Conservation (phyloP, 805 yeast genomes). For the Pichia scutulata region DNA sequence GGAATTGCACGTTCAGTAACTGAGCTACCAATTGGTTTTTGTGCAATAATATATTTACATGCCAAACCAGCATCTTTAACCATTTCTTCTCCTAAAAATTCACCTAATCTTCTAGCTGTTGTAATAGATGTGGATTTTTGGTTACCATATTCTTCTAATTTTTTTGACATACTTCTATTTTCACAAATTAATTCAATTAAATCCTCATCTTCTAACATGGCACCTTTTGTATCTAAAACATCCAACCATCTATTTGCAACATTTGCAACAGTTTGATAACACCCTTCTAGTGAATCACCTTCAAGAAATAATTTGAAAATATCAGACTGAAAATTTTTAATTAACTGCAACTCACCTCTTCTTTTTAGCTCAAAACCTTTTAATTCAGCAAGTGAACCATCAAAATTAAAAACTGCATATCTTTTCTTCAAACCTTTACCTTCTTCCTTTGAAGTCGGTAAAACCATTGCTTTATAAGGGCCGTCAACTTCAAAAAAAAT, state of each 20-base stretch:
- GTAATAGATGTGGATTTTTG: conserved; percentile 95
- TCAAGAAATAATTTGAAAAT: conserved; percentile 85
- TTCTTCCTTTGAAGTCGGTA: conserved; percentile 96
- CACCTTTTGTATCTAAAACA: conserved; percentile 81
- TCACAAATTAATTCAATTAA: conserved; percentile 92
- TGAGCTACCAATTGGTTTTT: conserved; percentile 76
- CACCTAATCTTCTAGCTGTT: conserved; percentile 89
- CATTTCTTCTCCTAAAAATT: conserved; percentile 93
- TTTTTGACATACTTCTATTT: conserved; percentile 89
- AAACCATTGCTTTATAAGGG: conserved; percentile 93
- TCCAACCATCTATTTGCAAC: conserved; percentile 97
- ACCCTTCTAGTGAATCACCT: conserved; percentile 68
- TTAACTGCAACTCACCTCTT: conserved; percentile 90
- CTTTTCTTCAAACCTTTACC: conserved; percentile 94
- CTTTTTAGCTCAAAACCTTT: conserved; percentile 96
- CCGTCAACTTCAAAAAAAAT: conserved; percentile 98
- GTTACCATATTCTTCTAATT: conserved; percentile 77
- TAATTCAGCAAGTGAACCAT: conserved; percentile 88
- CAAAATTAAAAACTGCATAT: conserved; percentile 93
- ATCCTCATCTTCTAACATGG: conserved; percentile 86
- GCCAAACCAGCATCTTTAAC: conserved; percentile 94
- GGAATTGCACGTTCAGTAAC: conserved; percentile 96
- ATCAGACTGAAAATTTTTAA: conserved; percentile 92
- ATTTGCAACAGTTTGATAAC: conserved; percentile 83
- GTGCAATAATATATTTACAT: conserved; percentile 86